These are phyloP conservation scores for Ophiorrhiza pumila DNA, from an alignment of 257 asterid genomes.

Conservation along the genomic window DNA sequence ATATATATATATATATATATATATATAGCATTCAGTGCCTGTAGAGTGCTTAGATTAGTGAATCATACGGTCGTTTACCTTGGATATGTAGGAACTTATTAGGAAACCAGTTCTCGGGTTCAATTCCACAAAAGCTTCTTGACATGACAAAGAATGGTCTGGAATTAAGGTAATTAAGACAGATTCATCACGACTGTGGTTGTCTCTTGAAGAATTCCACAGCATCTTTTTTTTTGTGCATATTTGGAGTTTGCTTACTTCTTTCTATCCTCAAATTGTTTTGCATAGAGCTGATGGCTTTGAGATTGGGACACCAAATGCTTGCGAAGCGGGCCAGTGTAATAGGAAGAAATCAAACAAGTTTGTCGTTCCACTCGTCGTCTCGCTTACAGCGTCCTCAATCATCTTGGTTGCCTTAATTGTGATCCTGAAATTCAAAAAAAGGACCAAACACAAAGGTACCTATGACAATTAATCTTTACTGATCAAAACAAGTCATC, in stretches of 20 bases:
- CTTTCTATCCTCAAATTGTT: neutral
- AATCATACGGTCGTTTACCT: neutral
- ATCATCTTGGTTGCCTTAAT: constrained; percentile 9
- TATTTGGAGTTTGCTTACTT: neutral
- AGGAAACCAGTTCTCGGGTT: constrained; percentile 35
- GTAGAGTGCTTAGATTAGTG: neutral
- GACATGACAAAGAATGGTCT: constrained; percentile 19
- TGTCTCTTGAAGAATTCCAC: neutral
- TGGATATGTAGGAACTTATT: constrained; percentile 30
- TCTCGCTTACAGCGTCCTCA: constrained; percentile 13
- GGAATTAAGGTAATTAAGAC: constrained; percentile 33
- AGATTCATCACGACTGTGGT: neutral
- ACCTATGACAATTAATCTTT: neutral
- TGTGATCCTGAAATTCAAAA: constrained; percentile 3
- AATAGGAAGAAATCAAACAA: constrained; percentile 16
- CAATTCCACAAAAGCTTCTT: constrained; percentile 31
- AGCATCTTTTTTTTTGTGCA: neutral
- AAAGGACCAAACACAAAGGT: constrained; percentile 1
- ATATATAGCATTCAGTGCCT: neutral
- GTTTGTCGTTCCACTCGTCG: constrained; percentile 12
- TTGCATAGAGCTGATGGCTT: constrained; percentile 6
- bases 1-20: too few species aligned
- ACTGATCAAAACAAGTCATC: too few species aligned
- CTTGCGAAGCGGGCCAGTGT: constrained; percentile 13
- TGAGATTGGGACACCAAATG: neutral